Conservation (phyloP, 2,329 filamentous ascomycete species). For the Didymella segeticola region DNA sequence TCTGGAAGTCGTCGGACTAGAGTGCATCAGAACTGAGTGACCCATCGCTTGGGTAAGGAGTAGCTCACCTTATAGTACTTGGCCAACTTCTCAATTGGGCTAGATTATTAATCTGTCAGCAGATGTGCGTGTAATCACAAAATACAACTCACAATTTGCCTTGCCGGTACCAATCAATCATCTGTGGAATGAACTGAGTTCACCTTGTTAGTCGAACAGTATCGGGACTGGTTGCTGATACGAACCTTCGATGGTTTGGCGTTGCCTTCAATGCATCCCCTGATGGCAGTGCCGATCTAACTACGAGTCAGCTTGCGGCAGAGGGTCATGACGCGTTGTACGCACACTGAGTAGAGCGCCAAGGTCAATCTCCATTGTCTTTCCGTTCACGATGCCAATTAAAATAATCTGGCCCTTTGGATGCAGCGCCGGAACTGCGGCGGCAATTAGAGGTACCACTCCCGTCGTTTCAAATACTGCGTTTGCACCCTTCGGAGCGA, state of each 20-base stretch:
- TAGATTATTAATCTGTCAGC: not conserved
- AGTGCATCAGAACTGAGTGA: not conserved
- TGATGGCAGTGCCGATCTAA: slow-evolving; percentile 54
- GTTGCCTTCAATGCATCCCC: slow-evolving; percentile 58
- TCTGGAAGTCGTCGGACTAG: slow-evolving; percentile 50
- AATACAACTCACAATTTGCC: slow-evolving; percentile 48
- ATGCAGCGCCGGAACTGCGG: slow-evolving; percentile 52
- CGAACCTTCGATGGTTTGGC: slow-evolving; percentile 45
- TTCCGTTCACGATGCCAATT: slow-evolving; percentile 57
- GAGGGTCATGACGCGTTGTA: not conserved
- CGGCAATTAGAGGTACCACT: slow-evolving; percentile 51
- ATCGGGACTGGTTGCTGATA: not conserved
- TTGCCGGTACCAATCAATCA: slow-evolving; percentile 58
- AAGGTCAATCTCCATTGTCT: slow-evolving; percentile 53
- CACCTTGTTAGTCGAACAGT: not conserved
- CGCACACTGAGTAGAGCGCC: slow-evolving; percentile 53
- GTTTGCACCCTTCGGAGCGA: slow-evolving; percentile 50
- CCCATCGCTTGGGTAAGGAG: too few relatives aligned
- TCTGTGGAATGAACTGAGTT: slow-evolving; percentile 53
- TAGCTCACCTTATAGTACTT: slow-evolving; percentile 7
- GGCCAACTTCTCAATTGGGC: slow-evolving; percentile 11
- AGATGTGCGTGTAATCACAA: not conserved
- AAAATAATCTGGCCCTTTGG: slow-evolving; percentile 58
- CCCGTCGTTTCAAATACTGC: slow-evolving; percentile 61
- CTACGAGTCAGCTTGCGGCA: not conserved